phyloP scores from a whole-genome alignment of 2,329 filamentous ascomycete genomes.

The Cordyceps militaris region DNA sequence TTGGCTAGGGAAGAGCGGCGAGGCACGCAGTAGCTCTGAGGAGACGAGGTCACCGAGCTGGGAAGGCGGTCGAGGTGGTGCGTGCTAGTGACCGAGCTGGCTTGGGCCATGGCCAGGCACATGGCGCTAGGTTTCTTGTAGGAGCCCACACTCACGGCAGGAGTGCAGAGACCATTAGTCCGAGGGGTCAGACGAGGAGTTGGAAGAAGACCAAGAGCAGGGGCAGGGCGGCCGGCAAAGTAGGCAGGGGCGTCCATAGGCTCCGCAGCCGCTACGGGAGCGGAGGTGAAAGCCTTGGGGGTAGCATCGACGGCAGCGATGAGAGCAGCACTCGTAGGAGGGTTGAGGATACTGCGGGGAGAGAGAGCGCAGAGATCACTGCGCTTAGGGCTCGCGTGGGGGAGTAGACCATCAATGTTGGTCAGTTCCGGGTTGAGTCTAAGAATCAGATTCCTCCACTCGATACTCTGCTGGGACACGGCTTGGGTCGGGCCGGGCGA shows the following conservation, averaged over 20 bases:
- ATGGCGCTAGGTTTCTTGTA: constrained; percentile 49
- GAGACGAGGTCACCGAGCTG: constrained; percentile 41
- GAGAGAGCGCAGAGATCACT: constrained; percentile 32
- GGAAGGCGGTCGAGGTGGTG: constrained; percentile 50
- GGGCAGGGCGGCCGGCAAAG: constrained; percentile 41
- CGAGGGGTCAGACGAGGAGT: constrained; percentile 54
- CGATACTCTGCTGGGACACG: constrained; percentile 39
- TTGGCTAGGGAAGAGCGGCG: constrained; percentile 58
- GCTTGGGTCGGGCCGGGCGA: constrained; percentile 43
- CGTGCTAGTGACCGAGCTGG: constrained; percentile 35
- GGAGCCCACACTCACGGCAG: constrained; percentile 49
- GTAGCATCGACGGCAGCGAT: constrained; percentile 29
- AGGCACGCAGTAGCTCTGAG: constrained; percentile 39
- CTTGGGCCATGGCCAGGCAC: constrained; percentile 54
- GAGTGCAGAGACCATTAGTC: constrained; percentile 49
- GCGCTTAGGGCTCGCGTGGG: constrained; percentile 24
- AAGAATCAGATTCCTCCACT: constrained; percentile 55
- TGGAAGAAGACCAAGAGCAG: constrained; percentile 48
- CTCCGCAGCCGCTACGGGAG: constrained; percentile 43
- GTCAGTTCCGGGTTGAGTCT: constrained; percentile 50
- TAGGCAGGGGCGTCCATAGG: constrained; percentile 34
- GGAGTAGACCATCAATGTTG: constrained; percentile 48
- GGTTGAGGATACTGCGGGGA: constrained; percentile 38
- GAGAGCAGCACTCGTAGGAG: constrained; percentile 28
- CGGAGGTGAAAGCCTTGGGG: constrained; percentile 34